Conservation (phyloP, 1,139 yeast species). For the Pichia cactophila region DNA sequence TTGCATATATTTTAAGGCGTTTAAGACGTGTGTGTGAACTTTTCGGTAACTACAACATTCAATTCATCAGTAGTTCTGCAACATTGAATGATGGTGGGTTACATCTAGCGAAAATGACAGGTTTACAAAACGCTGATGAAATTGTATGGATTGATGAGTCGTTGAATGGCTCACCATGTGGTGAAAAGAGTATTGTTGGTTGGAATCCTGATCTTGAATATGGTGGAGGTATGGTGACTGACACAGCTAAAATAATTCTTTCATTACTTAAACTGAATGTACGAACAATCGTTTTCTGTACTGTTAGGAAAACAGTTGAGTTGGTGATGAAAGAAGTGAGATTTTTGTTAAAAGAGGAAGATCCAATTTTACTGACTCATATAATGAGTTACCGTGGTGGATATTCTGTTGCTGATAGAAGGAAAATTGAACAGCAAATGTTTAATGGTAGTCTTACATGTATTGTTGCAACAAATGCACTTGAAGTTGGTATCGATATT, state of each 20-base stretch:
- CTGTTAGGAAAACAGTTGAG: slow-evolving; percentile 80
- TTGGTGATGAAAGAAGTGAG: slow-evolving; percentile 77
- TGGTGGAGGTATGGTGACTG: slow-evolving; percentile 64
- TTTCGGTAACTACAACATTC: slow-evolving; percentile 44
- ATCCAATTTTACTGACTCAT: slow-evolving; percentile 43
- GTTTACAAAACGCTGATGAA: slow-evolving; percentile 48
- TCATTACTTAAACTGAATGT: slow-evolving; percentile 55
- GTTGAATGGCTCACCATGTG: slow-evolving; percentile 81
- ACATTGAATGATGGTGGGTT: slow-evolving; percentile 66
- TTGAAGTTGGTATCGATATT: slow-evolving; percentile 91
- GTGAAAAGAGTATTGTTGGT: slow-evolving; percentile 62
- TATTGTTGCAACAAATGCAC: slow-evolving; percentile 88
- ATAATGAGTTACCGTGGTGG: slow-evolving; percentile 96
- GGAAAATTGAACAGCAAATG: slow-evolving; percentile 84
- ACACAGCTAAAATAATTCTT: slow-evolving; percentile 66
- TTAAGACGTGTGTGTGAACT: slow-evolving; percentile 52
- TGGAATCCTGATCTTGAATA: slow-evolving; percentile 77
- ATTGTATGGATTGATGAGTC: slow-evolving; percentile 48
- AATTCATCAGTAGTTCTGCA: slow-evolving; percentile 87
- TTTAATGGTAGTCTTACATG: slow-evolving; percentile 79
- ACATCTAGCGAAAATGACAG: slow-evolving; percentile 70
- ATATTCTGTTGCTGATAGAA: slow-evolving; percentile 74
- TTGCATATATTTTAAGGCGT: slow-evolving; percentile 75
- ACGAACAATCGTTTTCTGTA: slow-evolving; percentile 87
- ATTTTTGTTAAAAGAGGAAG: slow-evolving; percentile 36